These are phyloP conservation scores for Naganishia sp. DNA, from an alignment of 1,284 basidiomycete species.

Conservation along the genomic window DNA sequence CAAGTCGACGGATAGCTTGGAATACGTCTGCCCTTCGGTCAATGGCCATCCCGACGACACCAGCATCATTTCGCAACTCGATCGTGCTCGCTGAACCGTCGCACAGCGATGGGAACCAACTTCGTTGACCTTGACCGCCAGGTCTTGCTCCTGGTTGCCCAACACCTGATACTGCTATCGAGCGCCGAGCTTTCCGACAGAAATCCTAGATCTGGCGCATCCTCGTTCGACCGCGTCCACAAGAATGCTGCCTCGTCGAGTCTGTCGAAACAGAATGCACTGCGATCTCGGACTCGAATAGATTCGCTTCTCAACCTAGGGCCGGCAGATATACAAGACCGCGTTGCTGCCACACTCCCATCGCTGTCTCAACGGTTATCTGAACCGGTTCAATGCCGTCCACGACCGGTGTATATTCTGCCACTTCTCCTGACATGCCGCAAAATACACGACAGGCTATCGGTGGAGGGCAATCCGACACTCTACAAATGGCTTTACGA, in stretches of 20 bases:
- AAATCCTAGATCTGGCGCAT: not conserved
- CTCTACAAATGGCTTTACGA: slow-evolving; percentile 53
- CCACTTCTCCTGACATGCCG: slow-evolving; percentile 44
- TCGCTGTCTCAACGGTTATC: not conserved
- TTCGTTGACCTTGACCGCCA: slow-evolving; percentile 16
- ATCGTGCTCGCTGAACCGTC: not conserved
- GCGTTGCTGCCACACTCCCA: not conserved
- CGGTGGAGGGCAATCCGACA: slow-evolving; percentile 50
- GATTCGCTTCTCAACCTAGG: slow-evolving; percentile 21
- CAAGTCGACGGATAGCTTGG: no score
- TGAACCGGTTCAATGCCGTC: slow-evolving; percentile 19
- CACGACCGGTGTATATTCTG: slow-evolving; percentile 41
- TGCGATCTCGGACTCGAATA: slow-evolving; percentile 17
- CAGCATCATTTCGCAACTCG: not conserved
- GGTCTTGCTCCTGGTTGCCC: slow-evolving; percentile 13
- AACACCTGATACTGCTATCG: slow-evolving; percentile 15
- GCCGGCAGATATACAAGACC: slow-evolving; percentile 5
- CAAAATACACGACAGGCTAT: slow-evolving; percentile 45
- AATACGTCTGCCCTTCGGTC: not conserved
- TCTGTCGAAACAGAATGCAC: not conserved
- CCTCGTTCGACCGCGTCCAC: not conserved
- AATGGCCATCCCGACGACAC: not conserved
- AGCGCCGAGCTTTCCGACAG: not conserved
- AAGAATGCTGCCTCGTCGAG: not conserved
- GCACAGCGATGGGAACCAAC: not conserved